Evolutionary conservation across 2,329 filamentous ascomycete species (phyloP), one percentile per base, ranked within the genome.

Genomic region (Stachybotrys chlorohalonatus): DNA sequence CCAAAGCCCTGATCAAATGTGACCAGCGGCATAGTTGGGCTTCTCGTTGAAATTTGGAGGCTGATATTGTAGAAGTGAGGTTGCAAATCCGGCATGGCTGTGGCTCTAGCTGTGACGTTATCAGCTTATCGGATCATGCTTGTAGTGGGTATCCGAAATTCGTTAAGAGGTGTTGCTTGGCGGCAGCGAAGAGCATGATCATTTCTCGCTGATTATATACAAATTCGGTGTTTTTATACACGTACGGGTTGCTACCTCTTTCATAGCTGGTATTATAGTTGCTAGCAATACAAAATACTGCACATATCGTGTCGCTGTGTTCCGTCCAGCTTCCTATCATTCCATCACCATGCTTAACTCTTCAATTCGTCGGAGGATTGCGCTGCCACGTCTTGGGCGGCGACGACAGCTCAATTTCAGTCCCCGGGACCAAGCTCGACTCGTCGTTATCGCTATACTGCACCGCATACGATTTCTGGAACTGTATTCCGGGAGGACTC

Each of bases 1-100:
- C 58, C 60, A 32, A 70, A 68, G 42, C 64, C 64, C 3, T 59
- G 36, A 11, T 57, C 36, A 5, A 42, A 42, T 13, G 36, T 42
- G 36, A 42, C 36, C 36, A 42, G 36, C 9, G 36, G 36, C 36
- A 42, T 42, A 13, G 36, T 24, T 24, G 24, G 24, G 24, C 24
- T n/a, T n/a, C 24, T 24, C 24, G 24, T 24, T 24, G 24, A 24
- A 24, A 24, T 24, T 24, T 24, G 24, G 24, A 24, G 24, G 24
- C 24, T 24, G 24, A 4, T 24, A 4, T 24, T 24, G 24, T 24
- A 24, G 24, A 24, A 24, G 24, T 24, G 24, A 24, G 24, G 24
- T 24, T 24, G 24, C 24, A 24, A 4, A 4, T 24, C 24, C 2
- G 24, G 24, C 24, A 24, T 4, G 24, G 24, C 24, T 5, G 8